These are phyloP conservation scores for Zygoascus tannicola DNA, from an alignment of 805 yeast genomes.

Conservation along the genomic window DNA sequence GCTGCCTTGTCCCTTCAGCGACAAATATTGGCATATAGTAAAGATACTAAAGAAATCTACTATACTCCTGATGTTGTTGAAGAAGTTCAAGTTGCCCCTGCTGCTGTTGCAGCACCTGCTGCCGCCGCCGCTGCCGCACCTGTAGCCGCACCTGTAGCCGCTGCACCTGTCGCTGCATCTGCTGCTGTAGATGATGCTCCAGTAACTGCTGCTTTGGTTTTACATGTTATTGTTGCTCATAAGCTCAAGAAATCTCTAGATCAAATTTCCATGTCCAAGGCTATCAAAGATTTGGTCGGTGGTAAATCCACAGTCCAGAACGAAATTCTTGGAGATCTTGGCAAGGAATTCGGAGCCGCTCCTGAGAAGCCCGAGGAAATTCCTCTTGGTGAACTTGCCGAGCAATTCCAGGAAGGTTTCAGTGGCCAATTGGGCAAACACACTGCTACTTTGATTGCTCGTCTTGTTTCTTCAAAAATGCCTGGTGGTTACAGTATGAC, in stretches of 20 bases:
- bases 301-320: slow-evolving; percentile 99
- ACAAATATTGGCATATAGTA: slow-evolving; percentile 90
- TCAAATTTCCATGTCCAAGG: slow-evolving; percentile 77
- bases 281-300: slow-evolving; percentile 94
- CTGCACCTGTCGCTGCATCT: slow-evolving; percentile 72
- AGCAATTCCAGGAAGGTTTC: slow-evolving; percentile 85
- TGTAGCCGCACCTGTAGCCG: slow-evolving; percentile 51
- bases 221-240: slow-evolving; percentile 89
- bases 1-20: slow-evolving; percentile 90
- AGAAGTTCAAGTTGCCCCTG: slow-evolving; percentile 25
- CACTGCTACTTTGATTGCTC: slow-evolving; percentile 76
- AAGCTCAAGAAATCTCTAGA: slow-evolving; percentile 88
- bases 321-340: slow-evolving; percentile 96
- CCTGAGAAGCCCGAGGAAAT: slow-evolving; percentile 99
- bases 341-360: slow-evolving; percentile 95
- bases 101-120: slow-evolving; percentile 31
- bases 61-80: slow-evolving; percentile 52
- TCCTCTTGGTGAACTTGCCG: slow-evolving; percentile 92
- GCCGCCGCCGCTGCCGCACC: slow-evolving; percentile 50
- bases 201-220: slow-evolving; percentile 67
- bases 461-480: slow-evolving; percentile 94
- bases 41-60: slow-evolving; percentile 93
- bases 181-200: slow-evolving; percentile 85
- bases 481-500: slow-evolving; percentile 98
- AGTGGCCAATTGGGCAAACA: slow-evolving; percentile 88